Conservation (phyloP, 2,329 filamentous ascomycete genomes). For the Penicillium sp. region DNA sequence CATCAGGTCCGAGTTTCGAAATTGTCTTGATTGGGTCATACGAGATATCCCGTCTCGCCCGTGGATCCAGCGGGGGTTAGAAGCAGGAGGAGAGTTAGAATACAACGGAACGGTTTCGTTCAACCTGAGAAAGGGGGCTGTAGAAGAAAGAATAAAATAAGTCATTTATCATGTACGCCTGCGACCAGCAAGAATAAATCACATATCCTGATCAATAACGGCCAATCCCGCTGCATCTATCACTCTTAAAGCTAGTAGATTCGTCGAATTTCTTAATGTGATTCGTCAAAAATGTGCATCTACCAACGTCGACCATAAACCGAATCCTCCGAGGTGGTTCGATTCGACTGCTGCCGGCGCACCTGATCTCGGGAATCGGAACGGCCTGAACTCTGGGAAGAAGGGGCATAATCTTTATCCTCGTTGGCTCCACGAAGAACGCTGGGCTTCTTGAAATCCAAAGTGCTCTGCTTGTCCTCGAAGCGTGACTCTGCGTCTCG, state of each 20-base stretch:
- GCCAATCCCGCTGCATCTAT: background rate
- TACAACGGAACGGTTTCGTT: no score
- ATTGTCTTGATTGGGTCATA: background rate
- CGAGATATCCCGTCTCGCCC: background rate
- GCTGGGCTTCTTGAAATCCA: conserved; percentile 39
- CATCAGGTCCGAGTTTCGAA: conserved; percentile 15
- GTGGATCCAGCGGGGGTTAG: no score
- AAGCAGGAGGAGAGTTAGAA: no score
- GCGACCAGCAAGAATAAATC: background rate
- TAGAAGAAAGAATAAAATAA: background rate
- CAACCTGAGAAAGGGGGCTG: background rate
- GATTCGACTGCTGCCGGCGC: conserved; percentile 22
- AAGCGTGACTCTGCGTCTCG: conserved; percentile 63
- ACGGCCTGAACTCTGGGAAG: conserved; percentile 12
- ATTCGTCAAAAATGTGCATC: background rate
- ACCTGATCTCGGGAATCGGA: conserved; percentile 23
- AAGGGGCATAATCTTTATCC: conserved; percentile 1
- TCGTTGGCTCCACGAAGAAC: conserved; percentile 34
- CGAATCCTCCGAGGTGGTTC: conserved; percentile 40
- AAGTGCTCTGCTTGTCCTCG: conserved; percentile 46
- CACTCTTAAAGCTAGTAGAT: background rate
- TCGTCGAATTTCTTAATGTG: background rate
- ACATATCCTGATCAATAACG: conserved; percentile 9
- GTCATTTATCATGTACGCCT: background rate
- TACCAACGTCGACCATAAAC: conserved; percentile 50